Base-by-base conservation (phyloP, 2,329 filamentous ascomycete genomes). In the Colletotrichum godetiae region DNA sequence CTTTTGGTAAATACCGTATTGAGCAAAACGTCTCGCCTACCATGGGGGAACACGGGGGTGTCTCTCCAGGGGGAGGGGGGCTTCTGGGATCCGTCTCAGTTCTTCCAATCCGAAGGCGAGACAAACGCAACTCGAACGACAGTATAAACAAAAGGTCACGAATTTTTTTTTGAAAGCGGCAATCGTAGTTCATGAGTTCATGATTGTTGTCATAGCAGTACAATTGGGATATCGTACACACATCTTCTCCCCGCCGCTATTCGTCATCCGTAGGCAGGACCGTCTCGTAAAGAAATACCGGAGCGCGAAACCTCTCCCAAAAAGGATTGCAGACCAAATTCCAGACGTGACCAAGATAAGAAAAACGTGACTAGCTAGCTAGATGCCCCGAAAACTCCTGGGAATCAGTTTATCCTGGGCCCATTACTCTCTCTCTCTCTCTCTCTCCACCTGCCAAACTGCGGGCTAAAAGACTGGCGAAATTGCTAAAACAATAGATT, bases 211-310 rank as follows among this genome's bases (percentile, higher is more conserved):
- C 29, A n/a, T 53, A 29, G 61, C 61, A 37, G 49, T 64, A 55
- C 46, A 64, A 55, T 64, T 12, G 52, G 61, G 29, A 55, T 27
- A 55, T 64, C 49, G 13, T 64, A 24, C 49, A 55, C 27, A 49
- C 42, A 49, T 49, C 42, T 49, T 22, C 42, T n/a, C n/a, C 29
- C n/a, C 4, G 12, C 6, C 46, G 2, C 19, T 10, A 24, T 13
- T 55, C 22, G 11, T 37, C 29, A 10, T 33, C 53, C 7, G 3
- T 24, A 31, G n/a, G 13, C 24, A 24, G 22, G 6, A 5, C 52
- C 5, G 3, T 29, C 13, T 31, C 29, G 4, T 27, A 55, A 22
- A 55, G 31, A n/a, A 64, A 55, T 19, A 22, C n/a, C 42, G 42
- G 19, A 22, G 22, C 7, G 19, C 42, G n/a, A 3, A 42, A 42